These are phyloP conservation scores for Tylopilus intermedius DNA, from an alignment of 768 basidiomycete genomes.

Conservation along the genomic window DNA sequence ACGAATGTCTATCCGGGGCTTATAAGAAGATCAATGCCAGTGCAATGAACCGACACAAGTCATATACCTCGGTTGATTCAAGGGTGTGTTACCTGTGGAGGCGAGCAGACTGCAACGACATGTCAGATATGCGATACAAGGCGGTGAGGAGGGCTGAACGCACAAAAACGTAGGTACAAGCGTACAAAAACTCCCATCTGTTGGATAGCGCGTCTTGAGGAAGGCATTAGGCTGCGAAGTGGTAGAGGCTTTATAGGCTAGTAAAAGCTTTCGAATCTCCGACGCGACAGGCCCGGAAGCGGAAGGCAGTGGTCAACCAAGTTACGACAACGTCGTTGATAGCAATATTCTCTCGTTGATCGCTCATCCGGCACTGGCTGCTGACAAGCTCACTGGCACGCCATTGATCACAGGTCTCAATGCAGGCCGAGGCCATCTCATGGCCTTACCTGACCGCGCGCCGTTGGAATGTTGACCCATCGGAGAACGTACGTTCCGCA, in stretches of 20 bases:
- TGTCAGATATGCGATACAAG: conserved; percentile 7
- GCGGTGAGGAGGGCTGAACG: conserved; percentile 8
- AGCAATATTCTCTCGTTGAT: not conserved
- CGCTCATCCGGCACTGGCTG: too few species aligned
- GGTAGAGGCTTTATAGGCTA: conserved; percentile 17
- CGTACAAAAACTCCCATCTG: conserved; percentile 32
- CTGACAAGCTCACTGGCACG: too few species aligned
- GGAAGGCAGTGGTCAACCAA: conserved; percentile 2
- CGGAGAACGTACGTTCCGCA: not conserved
- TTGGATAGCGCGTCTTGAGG: conserved; percentile 26
- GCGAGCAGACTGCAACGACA: conserved; percentile 18
- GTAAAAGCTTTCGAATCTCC: conserved; percentile 21
- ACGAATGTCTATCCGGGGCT: conserved; percentile 10
- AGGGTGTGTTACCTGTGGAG: conserved; percentile 28
- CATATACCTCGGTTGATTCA: conserved; percentile 21
- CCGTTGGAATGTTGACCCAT: not conserved
- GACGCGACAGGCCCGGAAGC: conserved; percentile 23
- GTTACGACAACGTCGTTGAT: not conserved
- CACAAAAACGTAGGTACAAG: conserved; percentile 26
- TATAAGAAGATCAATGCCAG: conserved; percentile 8
- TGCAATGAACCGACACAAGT: not conserved
- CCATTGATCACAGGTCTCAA: too few species aligned
- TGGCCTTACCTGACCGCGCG: not conserved
- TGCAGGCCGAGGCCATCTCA: too few species aligned
- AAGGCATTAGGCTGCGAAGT: not conserved